phyloP scores from a whole-genome alignment of 495 filamentous ascomycete genomes.

The Tetracladium marchalianum region DNA sequence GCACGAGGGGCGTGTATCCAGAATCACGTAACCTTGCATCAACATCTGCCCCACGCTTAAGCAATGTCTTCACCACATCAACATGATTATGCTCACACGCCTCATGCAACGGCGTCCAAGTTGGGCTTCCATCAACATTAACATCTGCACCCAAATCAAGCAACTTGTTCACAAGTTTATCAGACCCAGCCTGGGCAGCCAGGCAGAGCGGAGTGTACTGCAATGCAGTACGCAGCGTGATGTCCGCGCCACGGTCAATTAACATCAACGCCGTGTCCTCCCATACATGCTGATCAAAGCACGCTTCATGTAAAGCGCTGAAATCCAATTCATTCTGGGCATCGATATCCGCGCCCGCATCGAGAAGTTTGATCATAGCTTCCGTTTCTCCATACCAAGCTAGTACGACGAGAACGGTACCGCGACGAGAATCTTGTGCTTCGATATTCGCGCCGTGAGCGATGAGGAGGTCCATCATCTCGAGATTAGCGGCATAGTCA shows the following conservation, averaged over 20 bases:
- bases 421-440: neutral
- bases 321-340: neutral
- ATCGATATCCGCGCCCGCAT: neutral
- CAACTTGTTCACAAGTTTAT: neutral
- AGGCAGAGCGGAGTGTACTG: neutral
- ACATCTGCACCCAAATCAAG: neutral
- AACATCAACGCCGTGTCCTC: neutral
- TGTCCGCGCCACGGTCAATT: neutral
- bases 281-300: neutral
- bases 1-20: neutral
- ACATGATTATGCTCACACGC: neutral
- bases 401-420: neutral
- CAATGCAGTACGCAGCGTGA: neutral
- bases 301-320: neutral
- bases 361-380: neutral
- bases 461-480: neutral
- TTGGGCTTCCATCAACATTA: neutral
- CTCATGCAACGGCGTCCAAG: neutral
- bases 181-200: neutral
- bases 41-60: slow-evolving; percentile 4
- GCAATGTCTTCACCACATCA: slow-evolving; percentile 1
- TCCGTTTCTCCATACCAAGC: neutral
- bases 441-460: neutral
- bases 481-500: neutral
- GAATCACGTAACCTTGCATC: neutral